Conservation (phyloP, 257 asterid genomes). For the Orobanche coerulescens region DNA sequence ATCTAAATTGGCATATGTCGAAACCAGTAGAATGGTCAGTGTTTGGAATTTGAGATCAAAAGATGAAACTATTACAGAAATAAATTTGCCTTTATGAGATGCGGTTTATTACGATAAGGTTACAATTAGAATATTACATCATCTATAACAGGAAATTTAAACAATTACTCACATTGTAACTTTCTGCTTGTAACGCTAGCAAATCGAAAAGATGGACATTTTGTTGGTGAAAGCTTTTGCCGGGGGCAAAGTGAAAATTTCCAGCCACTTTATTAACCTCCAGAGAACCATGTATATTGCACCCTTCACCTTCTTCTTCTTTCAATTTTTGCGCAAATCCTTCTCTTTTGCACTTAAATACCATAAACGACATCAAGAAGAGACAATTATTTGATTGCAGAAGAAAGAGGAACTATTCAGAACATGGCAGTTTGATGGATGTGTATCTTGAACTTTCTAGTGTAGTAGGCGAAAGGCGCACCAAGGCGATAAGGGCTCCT, state of each 20-base stretch:
- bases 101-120: background rate
- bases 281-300: slow-evolving; percentile 90
- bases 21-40: slow-evolving; percentile 8
- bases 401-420: background rate
- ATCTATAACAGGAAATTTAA: background rate
- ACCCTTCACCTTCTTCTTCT: slow-evolving; percentile 97
- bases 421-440: too few relatives aligned
- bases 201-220: slow-evolving; percentile 50
- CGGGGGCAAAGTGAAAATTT: slow-evolving; percentile 79
- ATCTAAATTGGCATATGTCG: slow-evolving; percentile 52
- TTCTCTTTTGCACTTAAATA: slow-evolving; percentile 78
- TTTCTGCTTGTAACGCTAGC: slow-evolving; percentile 52
- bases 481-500: too few relatives aligned
- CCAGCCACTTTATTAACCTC: slow-evolving; percentile 99
- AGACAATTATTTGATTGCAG: slow-evolving; percentile 15
- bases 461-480: too few relatives aligned
- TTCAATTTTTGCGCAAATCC: slow-evolving; percentile 78
- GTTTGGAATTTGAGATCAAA: background rate
- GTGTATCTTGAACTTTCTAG: too few relatives aligned
- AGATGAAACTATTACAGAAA: background rate
- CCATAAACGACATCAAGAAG: slow-evolving; percentile 23
- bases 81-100: background rate
- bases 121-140: background rate
- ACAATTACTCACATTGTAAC: slow-evolving; percentile 56
- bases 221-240: slow-evolving; percentile 78